phyloP scores from a whole-genome alignment of 495 filamentous ascomycete species.

The Xylaria cubensis region DNA sequence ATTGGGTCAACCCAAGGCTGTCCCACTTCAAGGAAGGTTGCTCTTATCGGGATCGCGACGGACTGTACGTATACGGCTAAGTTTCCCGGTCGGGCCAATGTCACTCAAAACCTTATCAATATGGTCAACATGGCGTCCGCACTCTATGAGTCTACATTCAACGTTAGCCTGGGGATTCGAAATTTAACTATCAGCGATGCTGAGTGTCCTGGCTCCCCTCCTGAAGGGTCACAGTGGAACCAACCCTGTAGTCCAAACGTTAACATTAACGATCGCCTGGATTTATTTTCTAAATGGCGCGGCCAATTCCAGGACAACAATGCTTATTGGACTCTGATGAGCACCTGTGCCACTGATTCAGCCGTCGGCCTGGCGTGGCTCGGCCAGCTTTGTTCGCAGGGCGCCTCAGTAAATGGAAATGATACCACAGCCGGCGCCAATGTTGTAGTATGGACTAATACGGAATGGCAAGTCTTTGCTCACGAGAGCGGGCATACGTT shows the following conservation, averaged over 20 bases:
- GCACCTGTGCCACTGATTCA: slow-evolving; percentile 80
- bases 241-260: slow-evolving; percentile 65
- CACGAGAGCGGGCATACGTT: slow-evolving; percentile 97
- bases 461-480: slow-evolving; percentile 96
- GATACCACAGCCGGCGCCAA: slow-evolving; percentile 84
- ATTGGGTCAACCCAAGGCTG: slow-evolving; percentile 86
- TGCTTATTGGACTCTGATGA: slow-evolving; percentile 93
- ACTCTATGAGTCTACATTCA: slow-evolving; percentile 89
- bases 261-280: slow-evolving; percentile 80
- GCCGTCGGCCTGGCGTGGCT: slow-evolving; percentile 95
- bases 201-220: slow-evolving; percentile 69
- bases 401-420: slow-evolving; percentile 54
- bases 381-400: slow-evolving; percentile 79
- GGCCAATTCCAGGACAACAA: slow-evolving; percentile 73
- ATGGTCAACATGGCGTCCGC: slow-evolving; percentile 86
- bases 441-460: slow-evolving; percentile 82
- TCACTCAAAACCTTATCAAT: slow-evolving; percentile 75
- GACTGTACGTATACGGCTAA: slow-evolving; percentile 84
- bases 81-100: slow-evolving; percentile 67
- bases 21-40: slow-evolving; percentile 85
- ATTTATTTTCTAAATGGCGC: slow-evolving; percentile 89
- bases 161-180: slow-evolving; percentile 86
- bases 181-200: slow-evolving; percentile 78
- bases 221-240: slow-evolving; percentile 79
- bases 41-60: slow-evolving; percentile 88